Conservation (phyloP, 306 rosid species). For the Cucumis hystrix region DNA sequence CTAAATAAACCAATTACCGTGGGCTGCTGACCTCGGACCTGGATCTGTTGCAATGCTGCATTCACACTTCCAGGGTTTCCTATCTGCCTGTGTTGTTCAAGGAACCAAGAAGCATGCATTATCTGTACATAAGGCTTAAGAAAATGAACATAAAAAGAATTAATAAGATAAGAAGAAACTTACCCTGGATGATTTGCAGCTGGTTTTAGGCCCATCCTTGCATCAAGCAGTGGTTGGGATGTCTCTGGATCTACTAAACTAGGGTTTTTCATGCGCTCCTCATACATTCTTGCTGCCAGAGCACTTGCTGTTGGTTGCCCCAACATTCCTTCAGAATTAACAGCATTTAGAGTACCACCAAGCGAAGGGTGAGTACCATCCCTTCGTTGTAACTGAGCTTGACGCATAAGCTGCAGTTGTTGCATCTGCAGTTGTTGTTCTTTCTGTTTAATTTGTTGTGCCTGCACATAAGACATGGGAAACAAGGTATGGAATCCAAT, state of each 20-base stretch:
- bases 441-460: slow-evolving; percentile 62
- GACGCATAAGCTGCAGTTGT: slow-evolving; percentile 77
- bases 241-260: slow-evolving; percentile 69
- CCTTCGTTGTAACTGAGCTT: slow-evolving; percentile 80
- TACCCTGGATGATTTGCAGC: slow-evolving; percentile 74
- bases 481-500: background rate
- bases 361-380: slow-evolving; percentile 65
- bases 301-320: slow-evolving; percentile 79
- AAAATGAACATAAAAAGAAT: background rate
- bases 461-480: slow-evolving; percentile 23
- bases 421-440: slow-evolving; percentile 87
- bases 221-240: slow-evolving; percentile 83
- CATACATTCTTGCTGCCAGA: slow-evolving; percentile 83
- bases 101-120: slow-evolving; percentile 8
- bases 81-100: slow-evolving; percentile 52
- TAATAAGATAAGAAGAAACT: slow-evolving; percentile 9
- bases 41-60: slow-evolving; percentile 85
- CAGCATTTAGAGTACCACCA: slow-evolving; percentile 47
- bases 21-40: slow-evolving; percentile 59
- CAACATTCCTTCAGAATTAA: slow-evolving; percentile 67
- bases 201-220: slow-evolving; percentile 82
- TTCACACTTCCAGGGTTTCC: slow-evolving; percentile 67
- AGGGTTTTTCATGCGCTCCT: slow-evolving; percentile 76
- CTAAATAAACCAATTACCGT: slow-evolving; percentile 28
- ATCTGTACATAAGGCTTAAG: background rate